Base-by-base conservation (phyloP, 495 filamentous ascomycete genomes). In the Podospora pseudopauciseta region DNA sequence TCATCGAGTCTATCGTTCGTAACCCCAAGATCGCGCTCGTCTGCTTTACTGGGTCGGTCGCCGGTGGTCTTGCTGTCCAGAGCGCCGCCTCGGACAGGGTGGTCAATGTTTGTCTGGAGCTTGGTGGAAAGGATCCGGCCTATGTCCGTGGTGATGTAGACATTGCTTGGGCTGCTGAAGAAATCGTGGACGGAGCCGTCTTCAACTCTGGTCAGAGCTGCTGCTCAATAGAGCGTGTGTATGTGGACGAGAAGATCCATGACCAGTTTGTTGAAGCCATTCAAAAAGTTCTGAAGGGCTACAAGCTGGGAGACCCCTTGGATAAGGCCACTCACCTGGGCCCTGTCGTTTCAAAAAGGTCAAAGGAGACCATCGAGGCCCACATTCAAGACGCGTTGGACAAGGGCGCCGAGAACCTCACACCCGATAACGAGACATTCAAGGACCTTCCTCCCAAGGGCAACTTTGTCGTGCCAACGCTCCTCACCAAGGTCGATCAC, bases 171-270 rank as follows among this genome's bases (percentile, higher is more conserved):
- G 94, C 90, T 0, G 94, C 94, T 1, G 92, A 91, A 73, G 92
- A 96, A 78, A 92, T 97, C 67, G 91, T 97, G 32, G 94, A 97
- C 73, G 93, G 94, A 4, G 92, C 94, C 3, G 82, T 99, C 54
- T 99, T 97, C 83, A 99, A 97, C 80, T 96, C 92, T 34, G 95
- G 95, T 23, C 95, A 99, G 78, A 97, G 93, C 73, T 99, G 95
- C 82, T 98, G 95, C 79, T 89, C 91, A 5, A 85, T 98, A 62
- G 95, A 97, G 81, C 85, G 95, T 28, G 88, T 99, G 6, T 98
- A 98, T 71, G 95, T 97, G 2, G 89, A 94, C 70, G 91, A 91
- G 64, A 88, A 85, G 65, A 86, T 98, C 66, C 88, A 97, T 74
- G 91, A 94, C 65, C 73, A 85, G 13, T 96, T 97, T 71, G 80